phyloP scores from a whole-genome alignment of 1,284 basidiomycete genomes.

The Pseudozyma hubeiensis region DNA sequence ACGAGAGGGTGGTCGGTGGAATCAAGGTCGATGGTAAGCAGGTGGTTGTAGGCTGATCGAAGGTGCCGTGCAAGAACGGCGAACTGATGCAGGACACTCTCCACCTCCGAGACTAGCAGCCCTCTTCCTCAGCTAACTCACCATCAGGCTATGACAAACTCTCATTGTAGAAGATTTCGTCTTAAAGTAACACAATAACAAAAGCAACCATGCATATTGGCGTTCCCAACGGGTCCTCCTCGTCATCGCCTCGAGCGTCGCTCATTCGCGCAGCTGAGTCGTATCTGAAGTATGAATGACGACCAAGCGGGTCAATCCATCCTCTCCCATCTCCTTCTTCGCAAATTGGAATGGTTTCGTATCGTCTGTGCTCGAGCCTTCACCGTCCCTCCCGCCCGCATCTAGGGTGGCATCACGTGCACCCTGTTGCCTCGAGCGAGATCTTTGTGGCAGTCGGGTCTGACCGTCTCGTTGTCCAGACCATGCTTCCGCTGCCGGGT shows the following conservation, averaged over 20 bases:
- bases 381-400: not conserved
- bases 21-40: slow-evolving; percentile 18
- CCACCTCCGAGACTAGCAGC: too few species aligned
- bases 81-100: too few species aligned
- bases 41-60: too few species aligned
- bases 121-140: too few species aligned
- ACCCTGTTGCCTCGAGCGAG: not conserved
- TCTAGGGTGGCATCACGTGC: not conserved
- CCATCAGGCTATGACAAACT: too few species aligned
- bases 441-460: not conserved
- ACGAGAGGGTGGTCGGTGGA: slow-evolving; percentile 7
- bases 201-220: too few species aligned
- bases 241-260: not conserved
- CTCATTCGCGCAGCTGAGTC: not conserved
- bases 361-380: slow-evolving; percentile 1
- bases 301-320: slow-evolving; percentile 25
- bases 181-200: not conserved
- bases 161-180: too few species aligned
- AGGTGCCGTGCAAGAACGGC: too few species aligned
- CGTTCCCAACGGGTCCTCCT: too few species aligned
- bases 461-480: slow-evolving; percentile 29
- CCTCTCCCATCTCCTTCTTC: slow-evolving; percentile 17
- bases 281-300: slow-evolving; percentile 24
- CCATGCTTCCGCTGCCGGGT: slow-evolving; percentile 11
- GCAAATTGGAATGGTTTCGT: slow-evolving; percentile 20